These are phyloP conservation scores for Pyrus bretschneideri DNA, from an alignment of 306 rosid species.

Conservation along the genomic window DNA sequence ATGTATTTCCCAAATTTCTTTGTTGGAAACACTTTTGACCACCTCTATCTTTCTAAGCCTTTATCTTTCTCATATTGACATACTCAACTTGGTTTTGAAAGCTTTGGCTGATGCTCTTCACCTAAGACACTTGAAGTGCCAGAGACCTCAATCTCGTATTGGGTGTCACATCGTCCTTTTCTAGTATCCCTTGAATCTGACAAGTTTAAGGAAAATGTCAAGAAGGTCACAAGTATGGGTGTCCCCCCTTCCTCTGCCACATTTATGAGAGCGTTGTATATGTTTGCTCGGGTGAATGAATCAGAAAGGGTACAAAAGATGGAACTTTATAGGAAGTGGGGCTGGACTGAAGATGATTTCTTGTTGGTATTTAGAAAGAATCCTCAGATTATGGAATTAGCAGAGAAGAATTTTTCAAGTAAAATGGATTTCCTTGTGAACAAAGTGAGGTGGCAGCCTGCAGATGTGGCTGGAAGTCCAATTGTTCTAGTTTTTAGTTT, in stretches of 20 bases:
- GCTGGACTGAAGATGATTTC: constrained; percentile 26
- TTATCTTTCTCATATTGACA: constrained; percentile 3
- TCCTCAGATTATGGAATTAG: constrained; percentile 13
- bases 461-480: constrained; percentile 15
- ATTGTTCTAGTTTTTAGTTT: constrained; percentile 4
- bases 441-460: too few species aligned
- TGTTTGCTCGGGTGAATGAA: not conserved
- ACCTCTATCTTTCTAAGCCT: not conserved
- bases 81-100: constrained; percentile 80
- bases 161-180: not conserved
- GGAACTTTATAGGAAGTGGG: constrained; percentile 16
- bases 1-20: not conserved
- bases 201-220: not conserved
- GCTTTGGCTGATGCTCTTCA: constrained; percentile 96
- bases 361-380: constrained; percentile 19
- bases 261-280: constrained; percentile 17
- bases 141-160: not conserved
- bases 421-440: too few species aligned
- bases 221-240: constrained; percentile 16
- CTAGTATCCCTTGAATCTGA: too few species aligned
- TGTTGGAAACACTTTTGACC: not conserved
- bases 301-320: constrained; percentile 10
- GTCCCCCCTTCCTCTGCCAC: constrained; percentile 8
- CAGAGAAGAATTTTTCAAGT: not conserved
- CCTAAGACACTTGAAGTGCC: constrained; percentile 33